Evolutionary conservation across 441 rosid species (phyloP), one percentile per base, ranked within the genome.

Genomic region (Pelargonium cotyledonis): DNA sequence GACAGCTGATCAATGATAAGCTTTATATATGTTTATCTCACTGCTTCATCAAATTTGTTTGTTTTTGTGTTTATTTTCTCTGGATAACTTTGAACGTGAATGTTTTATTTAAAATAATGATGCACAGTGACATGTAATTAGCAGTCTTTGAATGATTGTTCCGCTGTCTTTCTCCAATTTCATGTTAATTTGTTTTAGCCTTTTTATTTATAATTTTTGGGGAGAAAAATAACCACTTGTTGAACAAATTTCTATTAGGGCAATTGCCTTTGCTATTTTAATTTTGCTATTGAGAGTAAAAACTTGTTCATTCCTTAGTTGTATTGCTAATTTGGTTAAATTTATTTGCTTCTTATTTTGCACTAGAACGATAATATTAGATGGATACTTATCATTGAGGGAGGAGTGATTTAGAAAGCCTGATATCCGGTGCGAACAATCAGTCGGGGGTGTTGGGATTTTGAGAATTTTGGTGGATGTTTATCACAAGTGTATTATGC

Each of bases 1-100:
- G 61, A 55, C 61, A 55, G 61, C 21, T 55, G 19, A 55, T 55
- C 61, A 55, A 23, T 55, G 15, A 21, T 18, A 55, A 55, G 23
- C 61, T 55, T 18, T 55, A 10, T 18, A 18, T 55, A 16, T 18
- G 23, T 23, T 16, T 18, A 55, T 55, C 61, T 55, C 18, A 55
- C 61, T 55, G 61, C 61, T 55, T 55, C 61, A 55, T 55, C 23
- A 18, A 35, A 35, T 35, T 35, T 18, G 9, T 55, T 18, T 6
- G 15, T 8, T 15, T 57, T 10, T 18, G 19, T 18, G 19, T 18
- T 57, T 57, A 57, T 18, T 57, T 57, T 18, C 19, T 18, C 2
- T 18, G 26, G 61, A 55, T 55, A 55, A 16, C 16, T 26, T 55
- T 15, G 53, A 55, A 57, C 19, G 9, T 15, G 2, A 18, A 57